Conservation (phyloP, 1,284 basidiomycete genomes). For the Trametes hirsuta region DNA sequence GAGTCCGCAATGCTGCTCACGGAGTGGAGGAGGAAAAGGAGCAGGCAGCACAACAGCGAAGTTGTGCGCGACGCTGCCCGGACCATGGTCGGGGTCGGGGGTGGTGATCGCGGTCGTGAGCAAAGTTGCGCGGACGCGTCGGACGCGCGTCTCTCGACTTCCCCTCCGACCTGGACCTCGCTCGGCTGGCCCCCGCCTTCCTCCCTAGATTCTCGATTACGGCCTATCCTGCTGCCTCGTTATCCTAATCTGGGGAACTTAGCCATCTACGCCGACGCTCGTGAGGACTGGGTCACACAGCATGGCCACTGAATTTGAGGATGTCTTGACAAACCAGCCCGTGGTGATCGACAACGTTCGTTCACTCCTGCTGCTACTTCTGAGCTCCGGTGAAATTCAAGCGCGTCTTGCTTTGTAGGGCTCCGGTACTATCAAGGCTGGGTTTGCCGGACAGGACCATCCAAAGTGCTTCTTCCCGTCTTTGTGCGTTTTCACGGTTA, state of each 20-base stretch:
- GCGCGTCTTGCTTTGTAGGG: constrained; percentile 56
- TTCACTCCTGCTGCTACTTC: constrained; percentile 19
- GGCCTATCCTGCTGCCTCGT: constrained; percentile 13
- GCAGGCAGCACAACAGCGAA: constrained; percentile 22
- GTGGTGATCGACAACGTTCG: constrained; percentile 96
- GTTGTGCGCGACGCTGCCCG: constrained; percentile 17
- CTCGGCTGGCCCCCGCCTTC: constrained; percentile 13
- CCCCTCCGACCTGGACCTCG: constrained; percentile 15
- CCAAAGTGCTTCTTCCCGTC: constrained; percentile 98
- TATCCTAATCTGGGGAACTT: constrained; percentile 9
- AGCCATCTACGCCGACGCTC: constrained; percentile 2
- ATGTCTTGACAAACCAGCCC: constrained; percentile 90
- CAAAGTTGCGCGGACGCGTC: constrained; percentile 17
- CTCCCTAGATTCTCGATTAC: not conserved
- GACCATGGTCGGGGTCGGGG: constrained; percentile 16
- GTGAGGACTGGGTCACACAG: constrained; percentile 4
- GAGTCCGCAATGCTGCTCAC: constrained; percentile 10
- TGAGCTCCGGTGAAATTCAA: constrained; percentile 1
- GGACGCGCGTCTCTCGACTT: constrained; percentile 20
- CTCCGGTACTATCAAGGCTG: constrained; percentile 96
- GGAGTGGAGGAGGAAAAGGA: constrained; percentile 22
- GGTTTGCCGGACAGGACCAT: constrained; percentile 97
- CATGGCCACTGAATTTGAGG: constrained; percentile 83
- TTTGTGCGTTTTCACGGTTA: constrained; percentile 74
- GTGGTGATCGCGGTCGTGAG: constrained; percentile 16